These are phyloP conservation scores for Biscutella laevigata DNA, from an alignment of 441 rosid species.

Conservation along the genomic window DNA sequence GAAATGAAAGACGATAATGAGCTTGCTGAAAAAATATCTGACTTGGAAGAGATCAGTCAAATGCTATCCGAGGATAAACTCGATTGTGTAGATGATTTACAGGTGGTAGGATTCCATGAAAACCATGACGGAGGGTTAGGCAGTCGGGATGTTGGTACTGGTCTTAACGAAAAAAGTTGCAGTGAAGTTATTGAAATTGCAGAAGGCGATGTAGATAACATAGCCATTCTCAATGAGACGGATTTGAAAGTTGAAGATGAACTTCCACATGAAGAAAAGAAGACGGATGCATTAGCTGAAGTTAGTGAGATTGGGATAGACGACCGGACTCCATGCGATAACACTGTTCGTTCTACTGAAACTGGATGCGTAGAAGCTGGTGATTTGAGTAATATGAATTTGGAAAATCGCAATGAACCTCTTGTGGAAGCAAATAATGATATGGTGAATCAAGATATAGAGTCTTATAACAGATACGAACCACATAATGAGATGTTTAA, in stretches of 20 bases:
- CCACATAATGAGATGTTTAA: conserved; percentile 26
- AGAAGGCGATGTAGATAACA: conserved; percentile 27
- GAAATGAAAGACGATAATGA: conserved; percentile 29
- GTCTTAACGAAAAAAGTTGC: conserved; percentile 28
- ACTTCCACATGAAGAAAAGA: conserved; percentile 34
- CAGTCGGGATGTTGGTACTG: conserved; percentile 30
- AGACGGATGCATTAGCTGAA: conserved; percentile 33
- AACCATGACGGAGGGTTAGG: conserved; percentile 24
- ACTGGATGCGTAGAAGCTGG: conserved; percentile 28
- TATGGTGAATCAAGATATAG: conserved; percentile 27
- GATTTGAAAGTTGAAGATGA: conserved; percentile 37
- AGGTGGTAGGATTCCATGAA: conserved; percentile 27
- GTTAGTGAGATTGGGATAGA: conserved; percentile 28
- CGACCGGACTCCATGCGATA: conserved; percentile 22
- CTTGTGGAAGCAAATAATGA: conserved; percentile 32
- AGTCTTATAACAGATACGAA: conserved; percentile 29
- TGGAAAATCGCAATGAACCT: conserved; percentile 32
- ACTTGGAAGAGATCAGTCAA: conserved; percentile 36
- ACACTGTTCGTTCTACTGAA: conserved; percentile 23
- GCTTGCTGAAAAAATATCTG: conserved; percentile 32
- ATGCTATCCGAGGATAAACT: conserved; percentile 29
- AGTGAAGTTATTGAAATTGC: conserved; percentile 28
- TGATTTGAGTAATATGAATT: conserved; percentile 21
- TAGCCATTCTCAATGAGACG: conserved; percentile 28
- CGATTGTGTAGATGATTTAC: conserved; percentile 21